Percentiles rank a stretch among this genome's conserved stretches.
Conservation (phyloP, 148 eudicot species). For the Vaccinium myrtillus region DNA sequence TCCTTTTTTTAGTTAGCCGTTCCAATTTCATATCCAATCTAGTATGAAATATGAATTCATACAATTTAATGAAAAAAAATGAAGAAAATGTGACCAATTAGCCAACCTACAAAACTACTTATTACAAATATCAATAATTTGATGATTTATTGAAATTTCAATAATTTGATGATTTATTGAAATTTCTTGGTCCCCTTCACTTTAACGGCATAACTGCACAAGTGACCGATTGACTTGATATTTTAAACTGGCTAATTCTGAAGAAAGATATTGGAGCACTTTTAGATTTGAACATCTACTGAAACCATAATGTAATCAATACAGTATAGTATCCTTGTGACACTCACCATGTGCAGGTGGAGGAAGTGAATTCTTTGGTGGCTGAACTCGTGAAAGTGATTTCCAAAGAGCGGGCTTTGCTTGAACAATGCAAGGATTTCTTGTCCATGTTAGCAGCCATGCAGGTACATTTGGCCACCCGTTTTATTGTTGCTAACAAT, state of each 20-base stretch:
- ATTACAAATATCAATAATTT: too few relatives aligned
- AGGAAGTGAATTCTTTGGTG: conserved; percentile 62
- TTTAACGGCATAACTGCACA: neutral
- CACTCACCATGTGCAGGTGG: conserved; percentile 50
- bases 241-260: conserved; percentile 1
- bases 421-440: conserved; percentile 65
- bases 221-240: neutral
- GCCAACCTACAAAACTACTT: neutral
- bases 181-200: neutral
- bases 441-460: conserved; percentile 60
- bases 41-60: too few relatives aligned
- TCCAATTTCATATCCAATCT: too few relatives aligned
- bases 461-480: conserved; percentile 45
- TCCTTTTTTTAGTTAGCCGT: too few relatives aligned
- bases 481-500: neutral
- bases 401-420: conserved; percentile 59
- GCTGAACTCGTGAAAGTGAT: conserved; percentile 62
- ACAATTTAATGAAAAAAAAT: too few relatives aligned
- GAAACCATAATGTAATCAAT: neutral
- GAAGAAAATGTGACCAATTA: too few relatives aligned
- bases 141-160: neutral
- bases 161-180: neutral
- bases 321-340: neutral
- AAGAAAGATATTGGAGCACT: neutral
- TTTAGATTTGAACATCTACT: neutral